Conservation (phyloP, 331 rosid genomes). For the Telfairia occidentalis region DNA sequence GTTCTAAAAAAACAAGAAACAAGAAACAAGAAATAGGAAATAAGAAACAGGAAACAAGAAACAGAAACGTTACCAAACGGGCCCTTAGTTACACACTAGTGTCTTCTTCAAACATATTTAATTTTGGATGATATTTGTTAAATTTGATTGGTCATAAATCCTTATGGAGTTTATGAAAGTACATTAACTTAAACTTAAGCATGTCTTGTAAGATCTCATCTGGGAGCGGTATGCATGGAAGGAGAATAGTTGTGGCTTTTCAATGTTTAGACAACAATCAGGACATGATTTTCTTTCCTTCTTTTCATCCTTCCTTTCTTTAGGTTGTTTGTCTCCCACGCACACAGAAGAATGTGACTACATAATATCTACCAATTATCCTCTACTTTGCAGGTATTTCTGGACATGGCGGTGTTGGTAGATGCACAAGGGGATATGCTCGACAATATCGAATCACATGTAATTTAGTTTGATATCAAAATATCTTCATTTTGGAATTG, state of each 20-base stretch:
- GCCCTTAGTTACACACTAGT: neutral
- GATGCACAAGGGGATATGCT: constrained; percentile 96
- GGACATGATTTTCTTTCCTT: neutral
- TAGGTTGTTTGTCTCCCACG: neutral
- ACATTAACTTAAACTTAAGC: neutral
- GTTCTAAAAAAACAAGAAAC: too few relatives aligned
- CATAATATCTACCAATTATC: neutral
- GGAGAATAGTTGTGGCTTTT: neutral
- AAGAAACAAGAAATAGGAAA: too few relatives aligned
- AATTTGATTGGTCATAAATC: neutral
- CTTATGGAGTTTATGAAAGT: neutral
- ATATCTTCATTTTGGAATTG: neutral
- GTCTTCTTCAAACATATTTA: neutral
- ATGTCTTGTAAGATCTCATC: neutral
- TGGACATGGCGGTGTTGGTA: constrained; percentile 88
- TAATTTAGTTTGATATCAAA: constrained; percentile 21
- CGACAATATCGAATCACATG: constrained; percentile 80
- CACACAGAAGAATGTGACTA: neutral
- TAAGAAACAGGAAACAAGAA: too few relatives aligned
- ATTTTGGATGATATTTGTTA: neutral
- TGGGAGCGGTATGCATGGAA: neutral
- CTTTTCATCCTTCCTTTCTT: neutral
- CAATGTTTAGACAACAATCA: neutral
- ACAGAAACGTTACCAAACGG: too few relatives aligned
- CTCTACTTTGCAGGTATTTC: constrained; percentile 52